Base-by-base conservation (phyloP, 225 moss, liverwort and hornwort genomes). In the Pseudisothecium myosuroides region DNA sequence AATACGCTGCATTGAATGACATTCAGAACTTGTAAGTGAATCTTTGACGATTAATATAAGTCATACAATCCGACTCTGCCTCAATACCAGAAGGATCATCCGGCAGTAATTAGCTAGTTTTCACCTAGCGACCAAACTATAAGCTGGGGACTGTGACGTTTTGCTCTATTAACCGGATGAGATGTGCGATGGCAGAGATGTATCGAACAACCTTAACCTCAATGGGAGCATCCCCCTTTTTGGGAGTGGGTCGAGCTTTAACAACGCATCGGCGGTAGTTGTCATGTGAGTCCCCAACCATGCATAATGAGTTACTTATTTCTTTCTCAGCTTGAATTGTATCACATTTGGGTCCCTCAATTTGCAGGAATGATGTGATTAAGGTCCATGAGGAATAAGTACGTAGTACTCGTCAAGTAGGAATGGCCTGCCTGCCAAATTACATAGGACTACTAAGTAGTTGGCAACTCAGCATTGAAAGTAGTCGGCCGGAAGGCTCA, bases 1-100 rank as follows among this genome's bases (percentile, higher is more conserved):
- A 4, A 54, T 92, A 88, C 58, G 85, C 91, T 66, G 0, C 50
- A 3, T 85, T 94, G 58, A 66, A 92, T 86, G 0, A 14, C 3
- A 23, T 92, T 78, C 94, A 94, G 84, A 84, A 76, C 81, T 61
- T 94, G 94, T 92, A 76, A 90, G 94, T 84, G 58, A 49, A 61
- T 68, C 29, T 7, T 24, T 29, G 49, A 36, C 47, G 58, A 8
- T n/a, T 6, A 32, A 27, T 49, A 54, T 14, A 52, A 50, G 52
- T 83, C 36, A 6, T 77, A 45, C 77, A 83, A 88, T 36, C 64
- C 36, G 10, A 16, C 21, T 66, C 28, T 58, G 21, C 36, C 36
- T 76, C 34, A 39, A 26, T 83, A 27, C 26, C 37, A 26, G 24
- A 59, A 15, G 66, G 67, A 59, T 60, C 59, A 58, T 36, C 19